Evolutionary conservation across 1,284 basidiomycete species (phyloP), one percentile per base, ranked within the genome.

Genomic region (Melanopsichium pennsylvanicum): DNA sequence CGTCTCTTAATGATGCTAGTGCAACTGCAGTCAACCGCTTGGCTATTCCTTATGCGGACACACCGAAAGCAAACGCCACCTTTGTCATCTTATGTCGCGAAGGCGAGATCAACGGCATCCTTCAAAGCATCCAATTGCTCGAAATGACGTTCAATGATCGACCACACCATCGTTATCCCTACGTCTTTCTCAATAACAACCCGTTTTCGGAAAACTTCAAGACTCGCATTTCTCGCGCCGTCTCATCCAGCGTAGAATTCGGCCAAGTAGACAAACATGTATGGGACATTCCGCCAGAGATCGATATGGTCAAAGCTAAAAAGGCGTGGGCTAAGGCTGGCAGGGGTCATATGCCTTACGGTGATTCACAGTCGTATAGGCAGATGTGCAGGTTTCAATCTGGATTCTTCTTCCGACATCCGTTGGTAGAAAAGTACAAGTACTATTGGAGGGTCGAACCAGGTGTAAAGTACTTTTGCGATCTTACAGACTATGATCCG

Each of bases 391-490:
- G 95, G 18, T 97, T 89, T 84, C 93, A 96, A 82, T 92, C 91
- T 49, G 93, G 93, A 29, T 92, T 92, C 82, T 81, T 87, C 77
- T 51, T 32, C 32, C 52, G 41, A 6, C 78, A 81, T 34, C 70
- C 66, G 3, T 62, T 81, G 11, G 63, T 94, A 34, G 86, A 88
- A 63, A 84, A 88, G 47, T 93, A 90, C 83, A 90, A 88, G 75
- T 97, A 94, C 83, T 97, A 97, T 83, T 97, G 94, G 94, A 88
- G 88, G 75, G 87, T 92, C 81, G 85, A 87, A 85, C 90, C 90
- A 3, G 85, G 86, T 42, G 87, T 92, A 61, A 86, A 88, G 76
- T 90, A 87, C 77, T 90, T 87, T 78, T 93, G 91, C 74, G 88
- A 91, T 70, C 57, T 91, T 37, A 58, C 46, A 32, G 84, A 86